phyloP scores from a whole-genome alignment of 176 grass and related monocot genomes.

The Phyllostachys edulis region DNA sequence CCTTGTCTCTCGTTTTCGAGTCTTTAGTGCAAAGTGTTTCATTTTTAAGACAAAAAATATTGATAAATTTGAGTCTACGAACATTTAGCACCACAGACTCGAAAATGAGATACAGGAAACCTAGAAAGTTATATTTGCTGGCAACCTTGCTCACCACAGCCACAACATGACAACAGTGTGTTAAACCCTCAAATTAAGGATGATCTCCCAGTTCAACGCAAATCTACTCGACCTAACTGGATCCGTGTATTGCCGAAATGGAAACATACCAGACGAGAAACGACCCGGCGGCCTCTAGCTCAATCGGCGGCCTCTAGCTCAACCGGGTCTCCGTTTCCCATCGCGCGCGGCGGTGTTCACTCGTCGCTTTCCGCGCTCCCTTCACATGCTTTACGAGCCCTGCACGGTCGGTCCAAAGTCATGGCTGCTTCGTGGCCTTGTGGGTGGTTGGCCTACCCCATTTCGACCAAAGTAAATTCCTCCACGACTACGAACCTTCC shows the following conservation, averaged over 20 bases:
- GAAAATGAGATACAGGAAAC: no score
- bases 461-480: slow-evolving; percentile 3
- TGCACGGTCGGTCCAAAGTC: not conserved
- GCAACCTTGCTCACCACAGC: no score
- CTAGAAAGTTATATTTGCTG: no score
- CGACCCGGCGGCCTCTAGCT: no score
- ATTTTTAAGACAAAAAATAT: no score
- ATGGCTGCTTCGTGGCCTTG: not conserved
- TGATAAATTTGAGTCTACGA: no score
- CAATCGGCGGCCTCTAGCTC: not conserved
- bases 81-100: no score
- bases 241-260: not conserved
- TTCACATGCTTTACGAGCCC: not conserved
- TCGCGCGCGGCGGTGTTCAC: not conserved
- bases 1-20: no score
- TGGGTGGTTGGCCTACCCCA: slow-evolving; percentile 12
- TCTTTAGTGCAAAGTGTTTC: no score
- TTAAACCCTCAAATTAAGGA: not conserved
- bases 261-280: slow-evolving; percentile 20
- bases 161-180: no score
- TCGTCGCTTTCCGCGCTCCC: not conserved
- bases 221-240: not conserved
- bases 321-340: slow-evolving; percentile 16
- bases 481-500: not conserved
- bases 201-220: not conserved